Evolutionary conservation across 1,284 basidiomycete species (phyloP), one percentile per base, ranked within the genome.

Genomic region (Cutaneotrichosporon curvatum): DNA sequence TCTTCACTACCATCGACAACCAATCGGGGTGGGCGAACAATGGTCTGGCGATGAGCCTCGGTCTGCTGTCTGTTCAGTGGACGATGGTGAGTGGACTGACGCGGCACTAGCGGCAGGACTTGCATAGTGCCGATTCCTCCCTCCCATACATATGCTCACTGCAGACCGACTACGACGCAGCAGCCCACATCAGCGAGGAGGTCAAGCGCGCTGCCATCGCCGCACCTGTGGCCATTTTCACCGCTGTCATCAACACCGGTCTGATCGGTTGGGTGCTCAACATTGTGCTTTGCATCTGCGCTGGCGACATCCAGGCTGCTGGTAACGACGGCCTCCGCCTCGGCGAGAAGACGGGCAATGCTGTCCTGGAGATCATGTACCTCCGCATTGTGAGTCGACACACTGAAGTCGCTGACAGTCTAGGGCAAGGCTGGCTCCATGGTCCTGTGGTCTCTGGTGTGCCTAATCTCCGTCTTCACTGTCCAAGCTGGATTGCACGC

Each of bases 121-220:
- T n/a, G n/a, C n/a, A n/a, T n/a, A n/a, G n/a, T n/a, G n/a, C n/a
- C n/a, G n/a, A n/a, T n/a, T n/a, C n/a, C n/a, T n/a, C n/a, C n/a
- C n/a, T n/a, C n/a, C n/a, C n/a, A n/a, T n/a, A n/a, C n/a, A n/a
- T n/a, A n/a, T 4, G 84, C 82, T 49, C 7, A 28, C 25, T 12
- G 25, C 25, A 28, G 25, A 71, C 70, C 15, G 73, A 74, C 49
- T 74, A 75, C 57, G 74, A 74, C 48, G 74, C 72, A 2, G 64
- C 76, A 5, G 88, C 88, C 2, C 91, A 95, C 68, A 94, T 95
- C 54, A 86, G 85, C 5, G 90, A 95, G 64, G 91, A 95, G 72
- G 86, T 95, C 30, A 82, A 81, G 61, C 79, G 85, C 41, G 90
- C 91, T 9, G 85, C 89, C 3, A 86, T 89, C 59, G 85, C 88